A percentile compares a stretch with the other conserved stretches of the same genome.
phyloP scores from a whole-genome alignment of 495 filamentous ascomycete genomes.

The Xylaria venustula region DNA sequence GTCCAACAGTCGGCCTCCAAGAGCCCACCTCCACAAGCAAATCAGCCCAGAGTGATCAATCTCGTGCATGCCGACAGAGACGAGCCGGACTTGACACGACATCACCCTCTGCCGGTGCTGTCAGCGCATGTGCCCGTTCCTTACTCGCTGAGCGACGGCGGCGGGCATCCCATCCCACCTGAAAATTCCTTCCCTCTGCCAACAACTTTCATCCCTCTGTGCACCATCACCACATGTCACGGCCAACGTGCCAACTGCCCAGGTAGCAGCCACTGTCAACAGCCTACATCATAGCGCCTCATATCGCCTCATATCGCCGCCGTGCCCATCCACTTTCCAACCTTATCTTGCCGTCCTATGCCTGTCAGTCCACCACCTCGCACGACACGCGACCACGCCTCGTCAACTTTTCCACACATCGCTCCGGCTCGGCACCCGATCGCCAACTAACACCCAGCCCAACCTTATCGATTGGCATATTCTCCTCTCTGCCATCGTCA shows the following conservation, averaged over 20 bases:
- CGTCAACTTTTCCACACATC: not conserved
- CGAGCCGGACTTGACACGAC: constrained; percentile 11
- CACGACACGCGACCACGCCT: constrained; percentile 3
- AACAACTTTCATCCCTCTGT: too few species aligned
- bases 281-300: not conserved
- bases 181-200: constrained; percentile 6
- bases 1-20: not conserved
- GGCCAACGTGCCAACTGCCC: too few species aligned
- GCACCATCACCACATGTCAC: too few species aligned
- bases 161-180: constrained; percentile 6
- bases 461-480: constrained; percentile 8
- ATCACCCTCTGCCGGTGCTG: constrained; percentile 14
- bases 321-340: constrained; percentile 1
- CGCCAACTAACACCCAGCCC: constrained; percentile 1
- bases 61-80: constrained; percentile 2
- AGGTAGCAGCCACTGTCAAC: too few species aligned
- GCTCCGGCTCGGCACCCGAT: constrained; percentile 11
- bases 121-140: constrained; percentile 17
- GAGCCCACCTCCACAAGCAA: not conserved
- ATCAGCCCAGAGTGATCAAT: constrained; percentile 14
- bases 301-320: not conserved
- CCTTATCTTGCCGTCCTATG: not conserved
- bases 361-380: not conserved
- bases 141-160: constrained; percentile 16
- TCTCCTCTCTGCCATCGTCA: not conserved